These are phyloP conservation scores for Oryza coarctata DNA, from an alignment of 176 grass and related monocot species.

Conservation along the genomic window DNA sequence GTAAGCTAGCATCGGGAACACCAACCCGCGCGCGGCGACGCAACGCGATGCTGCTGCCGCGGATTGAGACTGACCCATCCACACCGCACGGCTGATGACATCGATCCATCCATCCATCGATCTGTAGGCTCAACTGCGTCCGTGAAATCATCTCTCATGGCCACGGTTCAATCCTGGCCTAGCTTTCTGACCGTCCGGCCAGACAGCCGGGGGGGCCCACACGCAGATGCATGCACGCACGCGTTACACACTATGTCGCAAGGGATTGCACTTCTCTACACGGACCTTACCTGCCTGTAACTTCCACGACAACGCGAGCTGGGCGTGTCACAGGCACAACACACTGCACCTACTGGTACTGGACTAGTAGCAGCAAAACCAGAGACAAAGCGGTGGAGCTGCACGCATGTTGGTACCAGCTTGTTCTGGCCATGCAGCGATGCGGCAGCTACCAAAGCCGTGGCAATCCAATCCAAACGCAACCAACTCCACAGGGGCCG, in stretches of 20 bases:
- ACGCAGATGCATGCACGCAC: not conserved
- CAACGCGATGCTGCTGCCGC: not conserved
- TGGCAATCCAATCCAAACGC: not conserved
- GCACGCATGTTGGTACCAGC: not conserved
- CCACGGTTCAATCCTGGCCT: too few relatives aligned
- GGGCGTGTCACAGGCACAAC: not conserved
- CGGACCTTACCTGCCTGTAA: not conserved
- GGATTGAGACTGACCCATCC: too few relatives aligned
- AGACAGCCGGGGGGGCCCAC: too few relatives aligned
- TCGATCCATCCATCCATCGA: too few relatives aligned
- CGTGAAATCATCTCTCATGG: too few relatives aligned
- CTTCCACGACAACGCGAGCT: not conserved
- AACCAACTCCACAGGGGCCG: too few relatives aligned
- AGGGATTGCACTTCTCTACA: not conserved
- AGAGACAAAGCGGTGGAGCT: not conserved
- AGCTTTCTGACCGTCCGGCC: too few relatives aligned
- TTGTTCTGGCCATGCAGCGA: not conserved
- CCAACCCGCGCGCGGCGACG: too few relatives aligned
- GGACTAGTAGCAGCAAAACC: too few relatives aligned
- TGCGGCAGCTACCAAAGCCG: not conserved
- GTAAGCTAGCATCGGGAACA: too few relatives aligned
- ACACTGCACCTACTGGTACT: not conserved
- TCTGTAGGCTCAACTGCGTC: too few relatives aligned
- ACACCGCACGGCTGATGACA: too few relatives aligned
- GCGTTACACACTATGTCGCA: not conserved